Conservation (phyloP, 768 basidiomycete genomes). For the Pulveroboletus sp. region DNA sequence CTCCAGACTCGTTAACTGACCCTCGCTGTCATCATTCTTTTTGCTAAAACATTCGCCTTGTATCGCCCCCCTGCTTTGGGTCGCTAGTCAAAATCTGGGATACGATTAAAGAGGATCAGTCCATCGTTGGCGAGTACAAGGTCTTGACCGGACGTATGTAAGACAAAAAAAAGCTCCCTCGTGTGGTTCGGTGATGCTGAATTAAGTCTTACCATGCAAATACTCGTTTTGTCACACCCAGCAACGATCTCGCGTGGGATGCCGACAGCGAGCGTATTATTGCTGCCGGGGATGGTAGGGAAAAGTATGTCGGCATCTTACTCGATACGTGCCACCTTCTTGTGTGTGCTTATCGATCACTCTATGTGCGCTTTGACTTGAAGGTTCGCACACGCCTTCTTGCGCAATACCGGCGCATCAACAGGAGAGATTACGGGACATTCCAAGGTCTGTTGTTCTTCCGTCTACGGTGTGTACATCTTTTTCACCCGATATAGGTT, state of each 20-base stretch:
- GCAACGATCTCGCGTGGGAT: slow-evolving; percentile 96
- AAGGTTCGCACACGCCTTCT: slow-evolving; percentile 81
- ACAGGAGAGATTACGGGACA: slow-evolving; percentile 89
- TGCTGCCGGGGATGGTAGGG: slow-evolving; percentile 87
- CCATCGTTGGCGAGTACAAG: slow-evolving; percentile 76
- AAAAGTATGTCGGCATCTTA: slow-evolving; percentile 50
- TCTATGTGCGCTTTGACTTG: background rate
- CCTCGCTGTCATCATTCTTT: too few species aligned
- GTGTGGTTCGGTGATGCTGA: background rate
- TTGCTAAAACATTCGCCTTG: background rate
- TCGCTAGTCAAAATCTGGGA: slow-evolving; percentile 89
- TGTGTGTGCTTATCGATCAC: background rate
- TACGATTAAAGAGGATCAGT: slow-evolving; percentile 77
- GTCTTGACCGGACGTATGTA: slow-evolving; percentile 72
- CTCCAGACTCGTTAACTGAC: background rate
- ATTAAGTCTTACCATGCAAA: background rate
- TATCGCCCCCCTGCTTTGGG: too few species aligned
- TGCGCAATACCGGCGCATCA: slow-evolving; percentile 78
- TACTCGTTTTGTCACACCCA: slow-evolving; percentile 22
- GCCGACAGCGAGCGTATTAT: slow-evolving; percentile 95
- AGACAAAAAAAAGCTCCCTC: background rate
- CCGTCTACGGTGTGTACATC: background rate
- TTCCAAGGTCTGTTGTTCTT: slow-evolving; percentile 55
- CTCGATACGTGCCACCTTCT: background rate
- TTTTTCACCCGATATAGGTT: slow-evolving; percentile 37